These are phyloP conservation scores for Phlyctochytrium bullatum DNA, from an alignment of 192 early-diverging fungal species.

Conservation along the genomic window DNA sequence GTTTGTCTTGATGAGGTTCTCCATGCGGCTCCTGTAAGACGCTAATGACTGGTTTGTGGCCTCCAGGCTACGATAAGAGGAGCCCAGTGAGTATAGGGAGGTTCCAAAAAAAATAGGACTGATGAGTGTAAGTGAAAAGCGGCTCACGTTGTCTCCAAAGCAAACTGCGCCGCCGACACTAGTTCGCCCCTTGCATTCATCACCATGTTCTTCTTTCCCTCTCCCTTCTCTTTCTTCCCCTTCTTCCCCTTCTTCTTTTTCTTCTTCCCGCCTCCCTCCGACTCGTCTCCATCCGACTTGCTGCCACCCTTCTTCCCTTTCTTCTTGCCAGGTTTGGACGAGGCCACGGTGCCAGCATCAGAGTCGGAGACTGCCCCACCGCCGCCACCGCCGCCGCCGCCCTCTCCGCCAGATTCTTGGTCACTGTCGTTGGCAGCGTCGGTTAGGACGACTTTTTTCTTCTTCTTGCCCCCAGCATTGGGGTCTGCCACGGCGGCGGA, in stretches of 20 bases:
- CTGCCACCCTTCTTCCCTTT: neutral
- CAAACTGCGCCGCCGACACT: constrained; percentile 44
- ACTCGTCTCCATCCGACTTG: neutral
- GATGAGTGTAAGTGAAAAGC: neutral
- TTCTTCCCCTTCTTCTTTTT: constrained; percentile 28
- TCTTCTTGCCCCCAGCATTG: neutral
- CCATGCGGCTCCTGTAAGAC: constrained; percentile 42
- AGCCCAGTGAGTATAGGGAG: neutral
- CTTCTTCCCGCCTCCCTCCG: neutral
- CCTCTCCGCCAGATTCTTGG: neutral
- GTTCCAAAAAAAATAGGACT: neutral
- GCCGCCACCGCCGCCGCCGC: neutral
- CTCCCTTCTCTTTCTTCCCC: constrained; percentile 9
- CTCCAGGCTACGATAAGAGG: constrained; percentile 37
- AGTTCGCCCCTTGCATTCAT: constrained; percentile 49
- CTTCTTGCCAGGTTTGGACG: neutral
- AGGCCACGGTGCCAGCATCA: neutral
- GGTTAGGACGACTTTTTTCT: neutral
- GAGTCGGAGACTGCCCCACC: too few relatives aligned
- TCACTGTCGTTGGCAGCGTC: neutral
- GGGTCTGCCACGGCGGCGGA: neutral
- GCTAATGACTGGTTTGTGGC: constrained; percentile 45
- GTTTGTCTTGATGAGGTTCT: constrained; percentile 43
- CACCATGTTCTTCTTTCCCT: constrained; percentile 31
- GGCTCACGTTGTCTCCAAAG: constrained; percentile 51